Conservation (phyloP, 257 asterid species). For the Salvia splendens region DNA sequence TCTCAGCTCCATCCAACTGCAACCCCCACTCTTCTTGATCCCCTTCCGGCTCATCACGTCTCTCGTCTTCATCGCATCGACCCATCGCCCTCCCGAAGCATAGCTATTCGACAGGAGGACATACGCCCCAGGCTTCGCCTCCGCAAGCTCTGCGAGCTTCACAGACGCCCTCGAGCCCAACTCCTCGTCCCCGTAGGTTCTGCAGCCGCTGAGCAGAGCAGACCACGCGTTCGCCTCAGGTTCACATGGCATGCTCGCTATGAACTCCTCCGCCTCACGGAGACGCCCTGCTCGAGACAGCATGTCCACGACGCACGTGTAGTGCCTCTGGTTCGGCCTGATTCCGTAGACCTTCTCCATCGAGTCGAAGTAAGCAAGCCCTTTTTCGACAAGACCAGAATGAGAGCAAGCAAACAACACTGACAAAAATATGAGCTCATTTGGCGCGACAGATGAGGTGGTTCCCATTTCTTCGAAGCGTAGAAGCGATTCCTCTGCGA, state of each 20-base stretch:
- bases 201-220: slow-evolving; percentile 74
- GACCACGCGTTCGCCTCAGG: slow-evolving; percentile 73
- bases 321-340: slow-evolving; percentile 59
- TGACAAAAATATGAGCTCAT: slow-evolving; percentile 58
- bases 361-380: slow-evolving; percentile 58
- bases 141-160: slow-evolving; percentile 44
- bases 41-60: slow-evolving; percentile 62
- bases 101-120: slow-evolving; percentile 66
- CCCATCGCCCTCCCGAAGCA: slow-evolving; percentile 76
- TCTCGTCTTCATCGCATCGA: slow-evolving; percentile 57
- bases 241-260: slow-evolving; percentile 52
- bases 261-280: slow-evolving; percentile 61
- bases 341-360: slow-evolving; percentile 66
- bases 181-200: slow-evolving; percentile 47
- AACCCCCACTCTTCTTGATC: slow-evolving; percentile 60
- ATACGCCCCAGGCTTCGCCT: slow-evolving; percentile 54
- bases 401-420: slow-evolving; percentile 83
- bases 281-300: slow-evolving; percentile 75
- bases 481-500: slow-evolving; percentile 60
- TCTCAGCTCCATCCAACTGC: slow-evolving; percentile 76
- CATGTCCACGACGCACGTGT: slow-evolving; percentile 69
- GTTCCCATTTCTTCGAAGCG: slow-evolving; percentile 56
- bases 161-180: slow-evolving; percentile 46
- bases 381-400: slow-evolving; percentile 70
- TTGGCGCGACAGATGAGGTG: slow-evolving; percentile 43